phyloP scores from a whole-genome alignment of 2,329 filamentous ascomycete species.

The Furcasterigmium sp. region DNA sequence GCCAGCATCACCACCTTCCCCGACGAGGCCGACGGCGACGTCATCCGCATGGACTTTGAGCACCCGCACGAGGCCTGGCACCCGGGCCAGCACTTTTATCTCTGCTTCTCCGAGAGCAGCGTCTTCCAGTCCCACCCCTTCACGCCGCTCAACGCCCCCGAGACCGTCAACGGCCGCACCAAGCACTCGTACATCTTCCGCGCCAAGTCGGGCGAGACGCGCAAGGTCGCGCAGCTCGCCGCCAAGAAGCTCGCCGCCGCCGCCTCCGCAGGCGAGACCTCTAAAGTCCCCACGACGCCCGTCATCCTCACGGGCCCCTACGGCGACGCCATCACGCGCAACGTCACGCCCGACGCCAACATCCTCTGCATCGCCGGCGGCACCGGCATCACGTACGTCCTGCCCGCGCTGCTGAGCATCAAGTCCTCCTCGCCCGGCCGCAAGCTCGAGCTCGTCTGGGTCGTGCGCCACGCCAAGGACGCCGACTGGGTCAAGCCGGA shows the following conservation, averaged over 20 bases:
- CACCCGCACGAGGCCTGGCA: slow-evolving; percentile 57
- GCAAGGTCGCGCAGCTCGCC: slow-evolving; percentile 42
- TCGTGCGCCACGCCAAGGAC: slow-evolving; percentile 48
- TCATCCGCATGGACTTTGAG: slow-evolving; percentile 61
- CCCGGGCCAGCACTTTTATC: slow-evolving; percentile 66
- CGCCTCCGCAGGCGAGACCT: slow-evolving; percentile 5
- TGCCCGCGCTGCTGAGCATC: slow-evolving; percentile 36
- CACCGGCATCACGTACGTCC: slow-evolving; percentile 33
- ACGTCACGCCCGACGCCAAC: slow-evolving; percentile 31
- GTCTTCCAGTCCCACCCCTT: slow-evolving; percentile 73
- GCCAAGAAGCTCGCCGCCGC: slow-evolving; percentile 25
- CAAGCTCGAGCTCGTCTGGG: slow-evolving; percentile 60
- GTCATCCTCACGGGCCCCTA: slow-evolving; percentile 61
- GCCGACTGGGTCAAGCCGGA: slow-evolving; percentile 55
- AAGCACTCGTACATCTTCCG: slow-evolving; percentile 53
- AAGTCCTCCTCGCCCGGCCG: slow-evolving; percentile 20
- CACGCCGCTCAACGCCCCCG: slow-evolving; percentile 54
- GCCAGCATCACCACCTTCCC: slow-evolving; percentile 48
- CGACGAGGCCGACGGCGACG: slow-evolving; percentile 51
- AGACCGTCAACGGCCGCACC: slow-evolving; percentile 30
- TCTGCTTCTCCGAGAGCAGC: slow-evolving; percentile 60
- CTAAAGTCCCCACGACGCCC: slow-evolving; percentile 33
- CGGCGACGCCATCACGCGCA: slow-evolving; percentile 43
- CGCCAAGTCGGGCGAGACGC: slow-evolving; percentile 55
- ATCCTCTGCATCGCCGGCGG: slow-evolving; percentile 33